Evolutionary conservation across 2,329 filamentous ascomycete genomes (phyloP).

Genomic region (Chaetomiaceae sp.): DNA sequence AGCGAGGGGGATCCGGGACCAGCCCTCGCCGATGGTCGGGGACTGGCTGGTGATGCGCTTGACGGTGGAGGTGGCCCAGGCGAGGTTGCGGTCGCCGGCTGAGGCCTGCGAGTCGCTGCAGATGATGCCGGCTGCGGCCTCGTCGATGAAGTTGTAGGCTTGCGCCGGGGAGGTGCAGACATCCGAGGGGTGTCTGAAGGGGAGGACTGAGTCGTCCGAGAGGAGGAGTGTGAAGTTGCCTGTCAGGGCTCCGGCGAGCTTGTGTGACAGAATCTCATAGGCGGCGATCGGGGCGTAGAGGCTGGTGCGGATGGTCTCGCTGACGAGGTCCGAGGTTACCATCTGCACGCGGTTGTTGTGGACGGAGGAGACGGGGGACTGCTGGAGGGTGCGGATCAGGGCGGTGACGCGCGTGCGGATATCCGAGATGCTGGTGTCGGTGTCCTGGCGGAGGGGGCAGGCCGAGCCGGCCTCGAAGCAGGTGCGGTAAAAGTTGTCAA

Average conservation of each 20-base stretch:
- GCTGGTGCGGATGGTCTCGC: conserved; percentile 5
- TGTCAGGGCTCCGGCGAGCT: conserved; percentile 4
- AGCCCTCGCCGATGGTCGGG: conserved; percentile 10
- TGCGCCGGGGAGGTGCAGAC: background rate
- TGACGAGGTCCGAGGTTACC: conserved; percentile 7
- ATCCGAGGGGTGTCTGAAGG: background rate
- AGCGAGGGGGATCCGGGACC: conserved; percentile 3
- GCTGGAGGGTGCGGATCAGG: conserved; percentile 2
- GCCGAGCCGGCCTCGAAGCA: conserved; percentile 11
- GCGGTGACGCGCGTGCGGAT: conserved; percentile 7
- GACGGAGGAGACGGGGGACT: conserved; percentile 5
- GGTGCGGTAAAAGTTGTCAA: conserved; percentile 13
- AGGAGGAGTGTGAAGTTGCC: conserved; percentile 13
- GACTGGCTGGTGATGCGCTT: conserved; percentile 3
- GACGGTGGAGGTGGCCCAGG: conserved; percentile 2
- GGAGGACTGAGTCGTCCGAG: background rate
- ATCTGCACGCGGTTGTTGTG: conserved; percentile 4
- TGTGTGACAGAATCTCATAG: background rate
- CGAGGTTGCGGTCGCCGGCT: conserved; percentile 1
- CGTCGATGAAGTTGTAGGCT: conserved; percentile 1
- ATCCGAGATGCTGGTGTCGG: conserved; percentile 1
- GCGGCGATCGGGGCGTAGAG: conserved; percentile 12
- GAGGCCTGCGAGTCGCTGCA: conserved; percentile 15
- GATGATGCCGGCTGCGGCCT: conserved; percentile 6
- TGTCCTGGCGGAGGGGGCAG: conserved; percentile 8